Percentiles rank a stretch among this genome's conserved stretches.
Evolutionary conservation across 345 rosid species (phyloP).

Genomic region (Brassica incana): DNA sequence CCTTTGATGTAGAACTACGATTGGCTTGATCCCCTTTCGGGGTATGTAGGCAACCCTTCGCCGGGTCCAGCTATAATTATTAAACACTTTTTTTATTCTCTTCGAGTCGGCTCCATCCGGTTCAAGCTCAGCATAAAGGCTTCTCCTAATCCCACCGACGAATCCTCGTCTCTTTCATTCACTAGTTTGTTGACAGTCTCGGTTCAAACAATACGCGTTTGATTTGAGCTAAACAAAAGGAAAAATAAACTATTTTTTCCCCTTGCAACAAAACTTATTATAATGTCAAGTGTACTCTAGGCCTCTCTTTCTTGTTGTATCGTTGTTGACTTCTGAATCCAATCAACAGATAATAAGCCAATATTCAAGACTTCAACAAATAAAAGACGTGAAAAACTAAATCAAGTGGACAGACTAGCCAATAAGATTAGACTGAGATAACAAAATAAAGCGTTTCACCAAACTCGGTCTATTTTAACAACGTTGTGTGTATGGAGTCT

Average conservation of each 20-base stretch:
- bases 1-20: no score
- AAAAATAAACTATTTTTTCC: neutral
- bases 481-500: neutral
- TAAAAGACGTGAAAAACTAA: neutral
- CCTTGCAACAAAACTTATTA: neutral
- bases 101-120: no score
- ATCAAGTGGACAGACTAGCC: neutral
- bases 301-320: neutral
- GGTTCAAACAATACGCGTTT: no score
- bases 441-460: neutral
- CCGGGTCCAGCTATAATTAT: no score
- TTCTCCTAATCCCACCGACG: no score
- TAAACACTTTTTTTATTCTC: no score
- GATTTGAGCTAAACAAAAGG: constrained; percentile 42
- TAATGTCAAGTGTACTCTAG: neutral
- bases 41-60: no score
- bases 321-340: neutral
- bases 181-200: no score
- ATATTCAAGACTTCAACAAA: neutral
- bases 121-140: no score
- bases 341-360: neutral
- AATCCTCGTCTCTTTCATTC: no score
- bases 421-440: neutral
- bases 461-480: neutral
- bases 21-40: no score